Conservation (phyloP, 805 yeast species). For the Brettanomyces custersianus region DNA sequence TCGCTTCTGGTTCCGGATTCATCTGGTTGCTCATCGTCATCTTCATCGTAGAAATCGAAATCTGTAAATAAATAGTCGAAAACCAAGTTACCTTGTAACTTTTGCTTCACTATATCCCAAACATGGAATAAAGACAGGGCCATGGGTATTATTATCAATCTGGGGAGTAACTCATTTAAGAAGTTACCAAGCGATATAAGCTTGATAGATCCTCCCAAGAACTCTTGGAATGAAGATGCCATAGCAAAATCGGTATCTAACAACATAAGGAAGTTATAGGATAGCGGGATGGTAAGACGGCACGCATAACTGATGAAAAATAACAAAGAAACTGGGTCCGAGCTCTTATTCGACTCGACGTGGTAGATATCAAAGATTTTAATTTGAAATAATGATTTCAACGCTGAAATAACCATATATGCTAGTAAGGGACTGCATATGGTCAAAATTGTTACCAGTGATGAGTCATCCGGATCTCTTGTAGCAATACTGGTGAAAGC, state of each 20-base stretch:
- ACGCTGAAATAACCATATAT: constrained; percentile 62
- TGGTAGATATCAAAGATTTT: constrained; percentile 71
- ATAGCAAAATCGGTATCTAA: constrained; percentile 29
- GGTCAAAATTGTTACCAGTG: constrained; percentile 26
- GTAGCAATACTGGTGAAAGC: constrained; percentile 20
- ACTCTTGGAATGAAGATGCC: constrained; percentile 51
- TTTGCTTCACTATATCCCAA: constrained; percentile 49
- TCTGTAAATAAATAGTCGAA: constrained; percentile 25
- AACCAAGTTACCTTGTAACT: constrained; percentile 20
- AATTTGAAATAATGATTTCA: constrained; percentile 56
- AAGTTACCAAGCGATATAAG: constrained; percentile 65
- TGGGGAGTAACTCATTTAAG: constrained; percentile 68
- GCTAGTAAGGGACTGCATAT: constrained; percentile 39
- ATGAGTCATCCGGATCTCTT: constrained; percentile 10
- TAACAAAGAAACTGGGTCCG: constrained; percentile 67
- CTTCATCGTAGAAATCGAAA: constrained; percentile 20
- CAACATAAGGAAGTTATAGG: constrained; percentile 68
- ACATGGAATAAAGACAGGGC: constrained; percentile 52
- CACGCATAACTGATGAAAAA: constrained; percentile 77
- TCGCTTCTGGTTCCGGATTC: too few species aligned
- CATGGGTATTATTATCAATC: constrained; percentile 66
- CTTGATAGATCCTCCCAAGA: constrained; percentile 69
- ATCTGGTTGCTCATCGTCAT: constrained; percentile 3
- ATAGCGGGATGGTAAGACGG: constrained; percentile 72
- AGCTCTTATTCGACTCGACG: constrained; percentile 51